These are phyloP conservation scores for Aspergillus conjunctus DNA, from an alignment of 495 filamentous ascomycete species.

Conservation along the genomic window DNA sequence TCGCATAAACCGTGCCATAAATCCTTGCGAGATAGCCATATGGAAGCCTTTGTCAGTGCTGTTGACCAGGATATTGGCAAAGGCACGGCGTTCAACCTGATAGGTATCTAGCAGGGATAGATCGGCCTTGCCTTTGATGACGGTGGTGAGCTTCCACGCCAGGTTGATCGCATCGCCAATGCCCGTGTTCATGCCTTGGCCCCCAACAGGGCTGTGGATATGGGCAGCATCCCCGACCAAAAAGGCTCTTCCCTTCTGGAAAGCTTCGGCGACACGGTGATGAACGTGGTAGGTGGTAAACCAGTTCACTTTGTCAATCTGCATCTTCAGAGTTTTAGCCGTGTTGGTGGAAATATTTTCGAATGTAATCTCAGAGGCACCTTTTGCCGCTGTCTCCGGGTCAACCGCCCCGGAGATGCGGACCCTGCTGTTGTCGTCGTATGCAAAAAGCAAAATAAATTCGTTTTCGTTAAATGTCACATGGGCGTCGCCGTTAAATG, in stretches of 20 bases:
- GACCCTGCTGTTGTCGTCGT: slow-evolving; percentile 25
- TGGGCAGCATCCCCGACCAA: slow-evolving; percentile 54
- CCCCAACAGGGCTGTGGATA: slow-evolving; percentile 58
- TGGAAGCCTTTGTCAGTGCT: slow-evolving; percentile 39
- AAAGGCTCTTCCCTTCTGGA: slow-evolving; percentile 35
- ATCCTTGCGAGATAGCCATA: slow-evolving; percentile 25
- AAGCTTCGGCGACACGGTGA: slow-evolving; percentile 35
- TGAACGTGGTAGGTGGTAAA: slow-evolving; percentile 40
- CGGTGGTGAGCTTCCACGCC: slow-evolving; percentile 56
- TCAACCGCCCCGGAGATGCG: slow-evolving; percentile 33
- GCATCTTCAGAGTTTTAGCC: slow-evolving; percentile 22
- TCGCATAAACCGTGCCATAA: slow-evolving; percentile 31
- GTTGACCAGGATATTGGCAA: slow-evolving; percentile 33
- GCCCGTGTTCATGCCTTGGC: slow-evolving; percentile 64
- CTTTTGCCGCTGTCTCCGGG: slow-evolving; percentile 16
- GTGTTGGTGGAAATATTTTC: slow-evolving; percentile 34
- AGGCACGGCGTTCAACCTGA: slow-evolving; percentile 49
- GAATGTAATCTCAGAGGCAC: slow-evolving; percentile 29
- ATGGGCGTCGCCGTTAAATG: slow-evolving; percentile 41
- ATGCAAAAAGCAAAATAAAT: slow-evolving; percentile 35
- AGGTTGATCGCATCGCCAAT: slow-evolving; percentile 62
- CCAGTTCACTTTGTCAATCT: slow-evolving; percentile 39
- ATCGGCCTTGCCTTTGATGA: slow-evolving; percentile 47
- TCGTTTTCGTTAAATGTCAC: slow-evolving; percentile 30
- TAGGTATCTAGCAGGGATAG: slow-evolving; percentile 53